A percentile compares a stretch with the other conserved stretches of the same genome.
Conservation (phyloP, 495 filamentous ascomycete species). For the Cercophora samala region DNA sequence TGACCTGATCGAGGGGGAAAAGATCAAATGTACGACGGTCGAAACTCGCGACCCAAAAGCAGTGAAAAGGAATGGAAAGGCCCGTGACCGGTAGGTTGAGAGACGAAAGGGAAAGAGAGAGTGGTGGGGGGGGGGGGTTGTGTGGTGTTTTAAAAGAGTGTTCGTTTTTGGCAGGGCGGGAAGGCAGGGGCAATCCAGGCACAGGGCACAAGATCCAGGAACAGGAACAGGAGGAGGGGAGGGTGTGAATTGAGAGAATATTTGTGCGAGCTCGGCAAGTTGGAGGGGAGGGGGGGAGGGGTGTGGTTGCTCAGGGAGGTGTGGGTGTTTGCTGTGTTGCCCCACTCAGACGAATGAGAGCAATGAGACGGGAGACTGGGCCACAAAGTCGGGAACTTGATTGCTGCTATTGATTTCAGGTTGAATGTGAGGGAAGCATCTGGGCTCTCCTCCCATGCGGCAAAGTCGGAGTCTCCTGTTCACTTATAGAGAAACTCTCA, state of each 20-base stretch:
- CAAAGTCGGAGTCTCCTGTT: not conserved
- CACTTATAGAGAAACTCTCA: not conserved
- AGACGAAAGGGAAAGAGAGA: conserved; percentile 9
- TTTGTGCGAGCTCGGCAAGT: not conserved
- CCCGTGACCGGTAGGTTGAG: conserved; percentile 25
- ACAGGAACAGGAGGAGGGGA: not conserved
- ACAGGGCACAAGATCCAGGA: conserved; percentile 4
- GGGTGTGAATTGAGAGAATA: not conserved
- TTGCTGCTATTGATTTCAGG: not conserved
- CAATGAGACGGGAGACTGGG: not conserved
- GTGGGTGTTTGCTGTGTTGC: not conserved
- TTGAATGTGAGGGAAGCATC: not conserved
- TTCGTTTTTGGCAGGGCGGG: conserved; percentile 8
- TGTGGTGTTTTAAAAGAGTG: conserved; percentile 3
- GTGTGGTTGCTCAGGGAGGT: not conserved
- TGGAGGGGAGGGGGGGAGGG: not conserved
- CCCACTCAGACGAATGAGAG: not conserved
- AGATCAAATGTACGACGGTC: conserved; percentile 30
- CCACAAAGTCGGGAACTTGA: not conserved
- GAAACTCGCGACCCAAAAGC: conserved; percentile 42
- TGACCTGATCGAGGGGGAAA: conserved; percentile 21
- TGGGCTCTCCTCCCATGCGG: not conserved
- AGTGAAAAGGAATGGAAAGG: conserved; percentile 26
- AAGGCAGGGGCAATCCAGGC: not conserved
- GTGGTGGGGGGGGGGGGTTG: not conserved